Conservation (phyloP, 345 rosid species). For the Eucalyptus victrix region DNA sequence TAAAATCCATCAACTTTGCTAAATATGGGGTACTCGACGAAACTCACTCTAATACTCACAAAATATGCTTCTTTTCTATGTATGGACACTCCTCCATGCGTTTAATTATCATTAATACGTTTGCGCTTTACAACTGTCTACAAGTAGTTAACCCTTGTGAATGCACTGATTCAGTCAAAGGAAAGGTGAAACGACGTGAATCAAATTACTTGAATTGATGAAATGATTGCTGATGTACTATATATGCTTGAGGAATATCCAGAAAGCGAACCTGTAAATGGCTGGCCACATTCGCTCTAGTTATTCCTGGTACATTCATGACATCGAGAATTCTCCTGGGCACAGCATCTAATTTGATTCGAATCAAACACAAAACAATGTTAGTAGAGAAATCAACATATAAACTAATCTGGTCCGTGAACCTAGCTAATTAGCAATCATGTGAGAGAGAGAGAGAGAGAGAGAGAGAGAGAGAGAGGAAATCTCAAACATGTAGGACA, state of each 20-base stretch:
- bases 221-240: neutral
- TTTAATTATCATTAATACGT: neutral
- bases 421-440: neutral
- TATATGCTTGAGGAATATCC: neutral
- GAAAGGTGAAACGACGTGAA: neutral
- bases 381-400: neutral
- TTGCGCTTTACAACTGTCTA: neutral
- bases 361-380: neutral
- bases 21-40: neutral
- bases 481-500: conserved; percentile 2
- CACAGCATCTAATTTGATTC: conserved; percentile 41
- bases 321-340: conserved; percentile 41
- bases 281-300: conserved; percentile 29
- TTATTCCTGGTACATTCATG: conserved; percentile 24
- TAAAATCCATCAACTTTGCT: neutral
- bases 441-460: neutral
- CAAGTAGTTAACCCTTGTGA: neutral
- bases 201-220: neutral
- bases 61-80: neutral
- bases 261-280: conserved; percentile 50
- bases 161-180: neutral
- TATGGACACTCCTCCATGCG: neutral
- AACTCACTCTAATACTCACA: neutral
- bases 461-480: neutral
- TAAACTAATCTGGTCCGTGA: neutral